A percentile compares a stretch with the other conserved stretches of the same genome.
Evolutionary conservation across 257 asterid genomes (phyloP).

Genomic region (Orobanche coerulescens): DNA sequence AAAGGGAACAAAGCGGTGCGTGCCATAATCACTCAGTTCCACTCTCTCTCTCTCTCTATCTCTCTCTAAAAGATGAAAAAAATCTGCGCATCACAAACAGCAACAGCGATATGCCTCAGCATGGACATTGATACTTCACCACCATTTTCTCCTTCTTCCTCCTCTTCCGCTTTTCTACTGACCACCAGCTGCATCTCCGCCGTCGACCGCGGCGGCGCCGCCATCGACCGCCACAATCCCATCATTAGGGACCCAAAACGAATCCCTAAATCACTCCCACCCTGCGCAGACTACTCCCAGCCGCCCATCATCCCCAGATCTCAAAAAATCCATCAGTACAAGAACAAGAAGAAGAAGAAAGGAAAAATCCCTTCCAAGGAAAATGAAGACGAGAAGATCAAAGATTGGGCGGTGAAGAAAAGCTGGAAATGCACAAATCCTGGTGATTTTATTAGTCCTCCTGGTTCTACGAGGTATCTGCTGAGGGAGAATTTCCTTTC

Average conservation of each 20-base stretch:
- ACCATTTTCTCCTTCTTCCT: slow-evolving; percentile 27
- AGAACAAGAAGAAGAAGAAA: slow-evolving; percentile 18
- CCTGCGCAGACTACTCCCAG: slow-evolving; percentile 22
- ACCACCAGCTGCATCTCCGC: slow-evolving; percentile 28
- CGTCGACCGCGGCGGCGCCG: slow-evolving; percentile 12
- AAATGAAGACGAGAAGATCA: slow-evolving; percentile 10
- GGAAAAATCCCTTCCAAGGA: slow-evolving; percentile 11
- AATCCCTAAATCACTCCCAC: slow-evolving; percentile 25
- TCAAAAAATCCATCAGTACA: slow-evolving; percentile 4
- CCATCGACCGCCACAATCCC: slow-evolving; percentile 53
- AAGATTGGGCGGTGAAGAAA: slow-evolving; percentile 8
- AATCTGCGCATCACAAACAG: slow-evolving; percentile 64
- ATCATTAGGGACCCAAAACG: slow-evolving; percentile 42
- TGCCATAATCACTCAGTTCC: background rate
- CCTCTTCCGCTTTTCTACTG: slow-evolving; percentile 33
- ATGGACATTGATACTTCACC: slow-evolving; percentile 35
- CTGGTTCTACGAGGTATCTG: slow-evolving; percentile 58
- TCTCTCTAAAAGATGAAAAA: slow-evolving; percentile 33
- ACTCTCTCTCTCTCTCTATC: background rate
- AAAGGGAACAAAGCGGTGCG: too few relatives aligned
- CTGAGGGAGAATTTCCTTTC: slow-evolving; percentile 48
- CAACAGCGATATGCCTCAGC: slow-evolving; percentile 44
- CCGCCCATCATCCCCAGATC: slow-evolving; percentile 28
- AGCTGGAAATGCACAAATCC: slow-evolving; percentile 58
- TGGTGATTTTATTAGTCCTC: slow-evolving; percentile 65